Percentiles rank a stretch among this genome's conserved stretches.
Evolutionary conservation across 2,329 filamentous ascomycete species (phyloP).

Genomic region (Beauveria varroae): DNA sequence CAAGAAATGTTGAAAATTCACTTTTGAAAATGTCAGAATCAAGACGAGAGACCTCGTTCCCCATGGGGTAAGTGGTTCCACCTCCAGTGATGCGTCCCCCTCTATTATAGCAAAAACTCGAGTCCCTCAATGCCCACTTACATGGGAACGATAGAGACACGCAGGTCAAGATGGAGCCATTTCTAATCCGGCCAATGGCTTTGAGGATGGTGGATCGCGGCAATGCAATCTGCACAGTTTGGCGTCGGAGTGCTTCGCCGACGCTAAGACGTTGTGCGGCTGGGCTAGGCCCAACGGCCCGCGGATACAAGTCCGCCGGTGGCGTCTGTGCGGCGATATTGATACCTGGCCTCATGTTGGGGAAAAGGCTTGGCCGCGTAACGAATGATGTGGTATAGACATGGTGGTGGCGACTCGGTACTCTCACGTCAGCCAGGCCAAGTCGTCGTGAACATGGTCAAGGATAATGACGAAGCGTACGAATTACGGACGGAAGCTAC

Average conservation of each 20-base stretch:
- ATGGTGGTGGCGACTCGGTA: too few relatives aligned
- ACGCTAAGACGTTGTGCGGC: conserved; percentile 3
- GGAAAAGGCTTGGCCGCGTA: too few relatives aligned
- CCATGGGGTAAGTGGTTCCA: not conserved
- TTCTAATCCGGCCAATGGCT: not conserved
- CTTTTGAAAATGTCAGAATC: too few relatives aligned
- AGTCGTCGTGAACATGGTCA: too few relatives aligned
- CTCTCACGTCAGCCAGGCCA: too few relatives aligned
- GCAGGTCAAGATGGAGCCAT: not conserved
- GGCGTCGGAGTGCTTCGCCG: conserved; percentile 11
- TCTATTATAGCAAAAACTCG: not conserved
- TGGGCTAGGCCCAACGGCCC: not conserved
- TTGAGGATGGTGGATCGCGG: not conserved
- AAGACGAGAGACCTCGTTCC: not conserved
- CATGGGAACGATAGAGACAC: not conserved
- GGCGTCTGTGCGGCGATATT: conserved; percentile 11
- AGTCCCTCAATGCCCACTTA: not conserved
- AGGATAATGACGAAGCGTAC: too few relatives aligned
- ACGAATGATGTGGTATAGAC: too few relatives aligned
- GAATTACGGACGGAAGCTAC: too few relatives aligned
- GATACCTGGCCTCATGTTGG: too few relatives aligned
- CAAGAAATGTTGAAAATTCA: too few relatives aligned
- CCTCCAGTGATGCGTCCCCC: not conserved
- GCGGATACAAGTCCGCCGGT: not conserved
- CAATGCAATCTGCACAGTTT: not conserved